Percentiles rank a stretch among this genome's conserved stretches.
Conservation (phyloP, 805 yeast genomes). For the Teunomyces tritomae region DNA sequence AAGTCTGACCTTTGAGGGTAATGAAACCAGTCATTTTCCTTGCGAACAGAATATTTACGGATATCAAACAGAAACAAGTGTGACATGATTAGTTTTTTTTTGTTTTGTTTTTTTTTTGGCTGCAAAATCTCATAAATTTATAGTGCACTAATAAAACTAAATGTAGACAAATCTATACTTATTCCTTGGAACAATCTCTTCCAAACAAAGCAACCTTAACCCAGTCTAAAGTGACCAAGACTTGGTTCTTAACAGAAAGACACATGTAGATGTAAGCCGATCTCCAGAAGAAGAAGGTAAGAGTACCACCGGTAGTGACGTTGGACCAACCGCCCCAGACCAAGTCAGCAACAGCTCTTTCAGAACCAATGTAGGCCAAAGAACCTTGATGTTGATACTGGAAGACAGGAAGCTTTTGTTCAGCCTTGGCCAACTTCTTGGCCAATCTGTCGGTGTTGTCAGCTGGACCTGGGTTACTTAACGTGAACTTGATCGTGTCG, state of each 20-base stretch:
- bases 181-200: conserved; percentile 89
- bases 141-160: not conserved
- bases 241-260: conserved; percentile 82
- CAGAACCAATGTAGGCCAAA: conserved; percentile 89
- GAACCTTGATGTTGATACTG: conserved; percentile 88
- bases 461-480: conserved; percentile 33
- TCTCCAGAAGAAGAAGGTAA: conserved; percentile 93
- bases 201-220: conserved; percentile 83
- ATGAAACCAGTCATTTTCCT: conserved; percentile 23
- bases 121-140: conserved; percentile 1
- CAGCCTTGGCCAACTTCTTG: conserved; percentile 45
- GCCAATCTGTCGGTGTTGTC: conserved; percentile 44
- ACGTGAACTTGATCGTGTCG: conserved; percentile 52
- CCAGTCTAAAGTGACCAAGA: conserved; percentile 88
- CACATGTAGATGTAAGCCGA: conserved; percentile 92
- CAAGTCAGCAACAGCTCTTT: conserved; percentile 91
- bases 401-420: conserved; percentile 56
- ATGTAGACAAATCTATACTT: conserved; percentile 13
- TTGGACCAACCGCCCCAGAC: conserved; percentile 76
- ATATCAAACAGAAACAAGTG: conserved; percentile 5
- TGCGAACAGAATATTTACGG: conserved; percentile 6
- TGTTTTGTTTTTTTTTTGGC: conserved; percentile 1
- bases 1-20: conserved; percentile 29
- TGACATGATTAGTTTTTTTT: not conserved
- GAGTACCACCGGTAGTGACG: conserved; percentile 77